Evolutionary conservation across 2,329 filamentous ascomycete species (phyloP).

Genomic region (Penicillium sp.): DNA sequence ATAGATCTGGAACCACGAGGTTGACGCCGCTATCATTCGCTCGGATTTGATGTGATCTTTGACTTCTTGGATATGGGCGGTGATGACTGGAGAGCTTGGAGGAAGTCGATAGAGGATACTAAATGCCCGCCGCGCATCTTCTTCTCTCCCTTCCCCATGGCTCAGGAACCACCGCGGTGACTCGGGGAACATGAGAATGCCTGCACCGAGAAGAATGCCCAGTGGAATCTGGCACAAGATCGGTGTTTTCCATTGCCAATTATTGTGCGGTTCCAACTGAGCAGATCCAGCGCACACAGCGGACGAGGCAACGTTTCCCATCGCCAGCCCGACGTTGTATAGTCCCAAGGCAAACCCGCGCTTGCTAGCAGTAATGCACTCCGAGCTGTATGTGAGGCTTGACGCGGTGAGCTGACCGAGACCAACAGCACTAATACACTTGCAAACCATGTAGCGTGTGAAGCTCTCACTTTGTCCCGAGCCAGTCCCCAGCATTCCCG

Average conservation of each 20-base stretch:
- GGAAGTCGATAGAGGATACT: slow-evolving; percentile 23
- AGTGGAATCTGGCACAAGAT: slow-evolving; percentile 36
- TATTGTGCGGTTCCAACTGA: slow-evolving; percentile 23
- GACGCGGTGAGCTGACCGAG: slow-evolving; percentile 27
- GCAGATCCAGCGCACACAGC: slow-evolving; percentile 34
- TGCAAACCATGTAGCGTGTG: slow-evolving; percentile 31
- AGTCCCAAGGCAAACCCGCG: slow-evolving; percentile 27
- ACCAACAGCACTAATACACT: slow-evolving; percentile 29
- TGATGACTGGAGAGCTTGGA: slow-evolving; percentile 26
- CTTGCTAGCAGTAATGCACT: slow-evolving; percentile 29
- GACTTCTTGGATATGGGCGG: slow-evolving; percentile 29
- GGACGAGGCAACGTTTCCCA: slow-evolving; percentile 30
- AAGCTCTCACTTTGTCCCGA: slow-evolving; percentile 22
- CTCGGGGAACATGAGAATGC: slow-evolving; percentile 31
- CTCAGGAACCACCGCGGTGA: slow-evolving; percentile 32
- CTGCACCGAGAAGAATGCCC: slow-evolving; percentile 28
- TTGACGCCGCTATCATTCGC: slow-evolving; percentile 10
- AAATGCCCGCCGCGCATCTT: slow-evolving; percentile 28
- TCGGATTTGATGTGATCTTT: slow-evolving; percentile 30
- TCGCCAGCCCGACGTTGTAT: slow-evolving; percentile 32
- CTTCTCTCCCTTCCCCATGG: slow-evolving; percentile 18
- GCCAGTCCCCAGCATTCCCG: slow-evolving; percentile 32
- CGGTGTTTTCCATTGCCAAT: slow-evolving; percentile 36
- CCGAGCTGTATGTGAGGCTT: slow-evolving; percentile 27
- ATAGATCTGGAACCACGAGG: slow-evolving; percentile 31